Base-by-base conservation (phyloP, 1,284 basidiomycete species). In the Cutaneotrichosporon daszewskae region DNA sequence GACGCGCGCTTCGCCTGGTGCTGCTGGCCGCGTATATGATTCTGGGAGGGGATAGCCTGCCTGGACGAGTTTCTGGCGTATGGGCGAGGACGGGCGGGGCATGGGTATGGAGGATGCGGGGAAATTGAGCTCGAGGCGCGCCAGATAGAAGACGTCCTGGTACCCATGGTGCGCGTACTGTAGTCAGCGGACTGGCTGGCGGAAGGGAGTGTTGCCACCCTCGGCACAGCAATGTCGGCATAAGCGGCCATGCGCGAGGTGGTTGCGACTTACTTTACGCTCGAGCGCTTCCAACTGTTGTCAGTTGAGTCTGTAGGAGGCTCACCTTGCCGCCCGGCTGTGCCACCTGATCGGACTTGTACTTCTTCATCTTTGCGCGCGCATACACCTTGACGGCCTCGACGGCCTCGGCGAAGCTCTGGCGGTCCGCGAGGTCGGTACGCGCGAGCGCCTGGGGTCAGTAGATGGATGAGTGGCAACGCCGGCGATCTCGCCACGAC, bases 121-220 rank as follows among this genome's bases (percentile, higher is more conserved):
- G 8, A 61, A 48, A 24, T 37, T 16, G 9, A 61, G 43, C 13
- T 55, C 50, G 1, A 61, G 39, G 12, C 59, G 43, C 13, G 45
- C 40, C 5, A 61, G 37, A 39, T 61, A 61, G 49, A 61, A 61
- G 18, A 59, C 44, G 40, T 61, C 59, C 32, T 56, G 54, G 33
- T 44, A 59, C 4, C 59, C 59, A 11, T 49, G 45, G 10, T 37
- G 45, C 1, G 52, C 55, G 26, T 59, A 61, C 53, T 58, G 40
- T 29, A 12, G 27, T 44, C 28, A 23, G 22, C 27, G n/a, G n/a
- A n/a, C n/a, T n/a, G n/a, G n/a, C n/a, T n/a, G n/a, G n/a, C n/a
- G n/a, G n/a, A n/a, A n/a, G n/a, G n/a, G n/a, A n/a, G n/a, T n/a
- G n/a, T n/a, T n/a, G n/a, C n/a, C n/a, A n/a, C n/a, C n/a, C n/a